Evolutionary conservation across 768 basidiomycete species (phyloP), one percentile per base, ranked within the genome.

Genomic region (Rhodotorula kratochvilovae): DNA sequence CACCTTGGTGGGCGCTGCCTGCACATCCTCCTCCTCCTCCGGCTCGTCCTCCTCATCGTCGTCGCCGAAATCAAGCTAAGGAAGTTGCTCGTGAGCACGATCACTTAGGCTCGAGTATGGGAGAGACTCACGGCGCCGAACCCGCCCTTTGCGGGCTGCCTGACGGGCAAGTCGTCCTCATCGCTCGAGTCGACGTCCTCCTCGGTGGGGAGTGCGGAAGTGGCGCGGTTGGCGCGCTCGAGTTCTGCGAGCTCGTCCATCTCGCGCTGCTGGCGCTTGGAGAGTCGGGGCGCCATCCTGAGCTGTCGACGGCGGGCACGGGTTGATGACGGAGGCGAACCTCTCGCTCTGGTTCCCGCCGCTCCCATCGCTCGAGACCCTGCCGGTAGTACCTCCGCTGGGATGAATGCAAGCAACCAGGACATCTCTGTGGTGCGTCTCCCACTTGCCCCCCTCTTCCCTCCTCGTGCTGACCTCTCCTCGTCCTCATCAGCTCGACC

Each of bases 241-340:
- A 81, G 77, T 67, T 77, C 74, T 42, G 78, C 77, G 23, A 81
- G 79, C 75, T 81, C 80, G 43, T 80, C 78, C 35, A 68, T 76
- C 64, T 81, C 80, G 39, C 81, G 65, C 61, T 79, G 79, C 45
- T 81, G 80, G 43, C 81, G 70, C 66, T 81, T 81, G 73, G 79
- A 81, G 33, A 81, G 67, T 23, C 80, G 63, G 15, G 68, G 68
- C 25, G 64, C 64, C 70, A 71, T 67, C 33, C 10, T 29, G 39
- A 17, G 53, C 29, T 27, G 51, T 27, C 5, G 12, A 29, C 27
- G 25, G 48, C 48, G 25, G 25, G 25, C 3, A 10, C 48, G 5
- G 48, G 7, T 6, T 29, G 29, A 31, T 54, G 53, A 54, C n/a
- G 53, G 48, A 50, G 48, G 48, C 51, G 51, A 53, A n/a, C n/a